These are phyloP conservation scores for Thoreauomyces humboldtii DNA, from an alignment of 192 early-diverging fungal species.

Conservation along the genomic window DNA sequence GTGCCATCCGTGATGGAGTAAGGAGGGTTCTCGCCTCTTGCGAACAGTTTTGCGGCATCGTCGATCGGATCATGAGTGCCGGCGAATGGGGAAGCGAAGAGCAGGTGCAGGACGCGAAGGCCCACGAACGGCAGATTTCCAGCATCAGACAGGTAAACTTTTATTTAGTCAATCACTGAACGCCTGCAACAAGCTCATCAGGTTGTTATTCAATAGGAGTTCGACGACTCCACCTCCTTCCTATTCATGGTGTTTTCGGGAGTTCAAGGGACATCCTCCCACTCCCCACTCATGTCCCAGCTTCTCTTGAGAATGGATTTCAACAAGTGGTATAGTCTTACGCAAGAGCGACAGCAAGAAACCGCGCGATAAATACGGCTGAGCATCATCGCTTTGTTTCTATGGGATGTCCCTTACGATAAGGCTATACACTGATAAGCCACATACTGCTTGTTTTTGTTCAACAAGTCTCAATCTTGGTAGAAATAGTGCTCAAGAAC, in stretches of 20 bases:
- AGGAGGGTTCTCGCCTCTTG: conserved; percentile 10
- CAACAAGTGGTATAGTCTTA: conserved; percentile 31
- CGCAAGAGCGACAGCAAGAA: too few relatives aligned
- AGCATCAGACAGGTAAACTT: not conserved
- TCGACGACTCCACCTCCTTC: conserved; percentile 29
- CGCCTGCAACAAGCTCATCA: not conserved
- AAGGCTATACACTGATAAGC: too few relatives aligned
- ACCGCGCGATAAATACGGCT: too few relatives aligned
- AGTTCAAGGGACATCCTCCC: conserved; percentile 18
- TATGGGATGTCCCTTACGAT: too few relatives aligned
- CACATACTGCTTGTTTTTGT: too few relatives aligned
- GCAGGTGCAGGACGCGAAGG: not conserved
- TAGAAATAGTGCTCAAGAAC: too few relatives aligned
- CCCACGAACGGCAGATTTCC: not conserved
- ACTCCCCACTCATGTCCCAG: conserved; percentile 8
- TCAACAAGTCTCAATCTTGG: too few relatives aligned
- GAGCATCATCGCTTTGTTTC: too few relatives aligned
- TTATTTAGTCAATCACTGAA: not conserved
- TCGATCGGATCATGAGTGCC: conserved; percentile 18
- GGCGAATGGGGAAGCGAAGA: not conserved
- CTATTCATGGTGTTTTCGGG: conserved; percentile 35
- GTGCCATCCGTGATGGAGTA: not conserved
- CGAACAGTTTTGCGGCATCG: conserved; percentile 29
- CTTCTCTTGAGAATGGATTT: conserved; percentile 35
- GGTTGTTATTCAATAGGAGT: conserved; percentile 18